phyloP scores from a whole-genome alignment of 805 yeast species.

The Zygoascus biomembranicola region DNA sequence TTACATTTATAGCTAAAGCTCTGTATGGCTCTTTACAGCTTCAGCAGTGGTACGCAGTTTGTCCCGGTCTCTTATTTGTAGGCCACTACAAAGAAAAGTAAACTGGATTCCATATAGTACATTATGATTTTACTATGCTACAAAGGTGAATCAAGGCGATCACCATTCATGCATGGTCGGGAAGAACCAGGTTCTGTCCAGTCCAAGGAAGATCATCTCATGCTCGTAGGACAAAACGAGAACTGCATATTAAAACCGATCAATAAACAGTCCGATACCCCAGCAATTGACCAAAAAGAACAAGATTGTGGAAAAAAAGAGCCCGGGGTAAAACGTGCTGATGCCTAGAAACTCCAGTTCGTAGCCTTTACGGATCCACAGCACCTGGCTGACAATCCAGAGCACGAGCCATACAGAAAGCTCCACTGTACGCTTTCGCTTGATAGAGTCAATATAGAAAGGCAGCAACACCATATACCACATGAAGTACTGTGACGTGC shows the following conservation, averaged over 20 bases:
- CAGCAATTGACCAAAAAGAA: constrained; percentile 59
- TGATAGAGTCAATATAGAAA: constrained; percentile 41
- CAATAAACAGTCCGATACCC: constrained; percentile 50
- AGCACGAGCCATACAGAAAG: constrained; percentile 31
- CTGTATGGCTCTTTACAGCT: too few relatives aligned
- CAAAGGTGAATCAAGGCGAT: too few relatives aligned
- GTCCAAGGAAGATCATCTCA: too few relatives aligned
- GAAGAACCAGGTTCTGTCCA: too few relatives aligned
- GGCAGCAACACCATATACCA: constrained; percentile 91
- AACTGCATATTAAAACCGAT: constrained; percentile 25
- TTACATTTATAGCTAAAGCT: too few relatives aligned
- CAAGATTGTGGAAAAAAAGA: constrained; percentile 45
- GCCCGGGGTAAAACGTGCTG: constrained; percentile 51
- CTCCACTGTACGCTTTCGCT: background rate
- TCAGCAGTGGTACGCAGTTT: too few relatives aligned
- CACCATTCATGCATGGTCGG: too few relatives aligned
- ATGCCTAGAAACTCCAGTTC: constrained; percentile 71
- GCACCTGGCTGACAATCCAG: constrained; percentile 68
- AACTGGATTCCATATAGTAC: too few relatives aligned
- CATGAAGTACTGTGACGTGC: constrained; percentile 91
- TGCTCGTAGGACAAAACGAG: background rate
- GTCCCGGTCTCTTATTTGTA: too few relatives aligned
- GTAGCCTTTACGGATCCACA: constrained; percentile 77
- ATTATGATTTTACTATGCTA: too few relatives aligned
- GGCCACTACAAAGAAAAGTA: too few relatives aligned